A percentile compares a stretch with the other conserved stretches of the same genome.
Conservation (phyloP, 2,329 filamentous ascomycete species). For the Fusarium austroafricanum region DNA sequence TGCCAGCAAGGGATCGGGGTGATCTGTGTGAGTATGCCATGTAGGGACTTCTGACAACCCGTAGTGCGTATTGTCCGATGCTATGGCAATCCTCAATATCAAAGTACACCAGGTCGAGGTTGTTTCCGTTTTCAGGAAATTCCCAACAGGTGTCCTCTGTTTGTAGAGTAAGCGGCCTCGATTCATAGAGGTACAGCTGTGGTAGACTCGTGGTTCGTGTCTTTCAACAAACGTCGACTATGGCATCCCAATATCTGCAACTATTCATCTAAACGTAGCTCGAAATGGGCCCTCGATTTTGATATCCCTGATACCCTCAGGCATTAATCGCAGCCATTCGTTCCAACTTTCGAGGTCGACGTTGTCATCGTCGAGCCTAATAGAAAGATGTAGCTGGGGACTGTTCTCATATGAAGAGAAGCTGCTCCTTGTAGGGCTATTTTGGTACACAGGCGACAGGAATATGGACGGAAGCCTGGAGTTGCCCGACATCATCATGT, state of each 20-base stretch:
- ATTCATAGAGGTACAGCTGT: conserved; percentile 17
- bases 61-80: conserved; percentile 2
- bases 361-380: conserved; percentile 63
- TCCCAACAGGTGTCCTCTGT: conserved; percentile 12
- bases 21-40: conserved; percentile 14
- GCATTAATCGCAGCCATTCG: conserved; percentile 69
- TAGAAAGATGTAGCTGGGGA: conserved; percentile 61
- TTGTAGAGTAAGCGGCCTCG: conserved; percentile 18
- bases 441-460: conserved; percentile 62
- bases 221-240: conserved; percentile 7
- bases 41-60: conserved; percentile 8
- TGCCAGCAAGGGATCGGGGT: conserved; percentile 25
- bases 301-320: conserved; percentile 66
- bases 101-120: neutral
- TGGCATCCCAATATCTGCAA: neutral
- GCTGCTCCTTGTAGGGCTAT: conserved; percentile 52
- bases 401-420: conserved; percentile 58
- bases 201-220: neutral
- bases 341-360: conserved; percentile 66
- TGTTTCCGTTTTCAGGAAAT: conserved; percentile 35
- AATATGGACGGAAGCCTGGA: conserved; percentile 67
- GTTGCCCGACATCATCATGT: conserved; percentile 67
- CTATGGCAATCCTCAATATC: conserved; percentile 3
- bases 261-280: conserved; percentile 42
- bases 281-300: conserved; percentile 65